These are phyloP conservation scores for Arthrocladium fulminans DNA, from an alignment of 2,329 filamentous ascomycete genomes.

Conservation along the genomic window DNA sequence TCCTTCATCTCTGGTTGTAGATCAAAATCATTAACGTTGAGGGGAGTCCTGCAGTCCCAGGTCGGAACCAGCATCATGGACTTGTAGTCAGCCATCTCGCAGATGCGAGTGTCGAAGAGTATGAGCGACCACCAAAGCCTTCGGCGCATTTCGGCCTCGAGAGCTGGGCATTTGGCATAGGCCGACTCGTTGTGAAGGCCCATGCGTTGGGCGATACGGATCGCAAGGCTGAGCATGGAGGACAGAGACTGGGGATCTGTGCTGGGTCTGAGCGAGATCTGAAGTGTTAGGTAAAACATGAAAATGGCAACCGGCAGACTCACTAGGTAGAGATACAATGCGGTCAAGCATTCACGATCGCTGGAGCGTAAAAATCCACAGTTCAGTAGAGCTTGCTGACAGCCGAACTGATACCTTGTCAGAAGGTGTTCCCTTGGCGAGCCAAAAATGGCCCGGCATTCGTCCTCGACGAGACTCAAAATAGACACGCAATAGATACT, in stretches of 20 bases:
- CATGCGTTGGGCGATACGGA: conserved; percentile 60
- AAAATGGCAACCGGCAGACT: conserved; percentile 20
- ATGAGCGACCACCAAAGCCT: conserved; percentile 66
- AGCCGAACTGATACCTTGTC: conserved; percentile 35
- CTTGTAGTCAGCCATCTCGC: conserved; percentile 53
- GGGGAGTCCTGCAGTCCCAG: conserved; percentile 37
- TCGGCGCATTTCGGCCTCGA: conserved; percentile 62
- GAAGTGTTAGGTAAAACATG: conserved; percentile 23
- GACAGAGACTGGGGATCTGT: conserved; percentile 54
- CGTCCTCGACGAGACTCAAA: conserved; percentile 46
- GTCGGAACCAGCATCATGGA: conserved; percentile 30
- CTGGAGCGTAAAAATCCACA: conserved; percentile 34
- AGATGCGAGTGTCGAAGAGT: conserved; percentile 58
- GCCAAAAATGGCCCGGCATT: conserved; percentile 40
- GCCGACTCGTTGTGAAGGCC: conserved; percentile 57
- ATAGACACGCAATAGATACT: conserved; percentile 55
- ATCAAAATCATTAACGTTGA: conserved; percentile 38
- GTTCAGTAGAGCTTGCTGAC: conserved; percentile 40
- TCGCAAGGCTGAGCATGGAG: conserved; percentile 55
- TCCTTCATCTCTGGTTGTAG: conserved; percentile 33
- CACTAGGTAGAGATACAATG: conserved; percentile 48
- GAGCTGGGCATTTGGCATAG: conserved; percentile 34
- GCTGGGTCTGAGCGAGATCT: conserved; percentile 50
- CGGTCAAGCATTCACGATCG: conserved; percentile 42
- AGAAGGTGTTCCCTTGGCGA: conserved; percentile 33